A percentile compares a stretch with the other conserved stretches of the same genome.
Conservation (phyloP, 2,329 filamentous ascomycete genomes). For the Fusarium papillatum region DNA sequence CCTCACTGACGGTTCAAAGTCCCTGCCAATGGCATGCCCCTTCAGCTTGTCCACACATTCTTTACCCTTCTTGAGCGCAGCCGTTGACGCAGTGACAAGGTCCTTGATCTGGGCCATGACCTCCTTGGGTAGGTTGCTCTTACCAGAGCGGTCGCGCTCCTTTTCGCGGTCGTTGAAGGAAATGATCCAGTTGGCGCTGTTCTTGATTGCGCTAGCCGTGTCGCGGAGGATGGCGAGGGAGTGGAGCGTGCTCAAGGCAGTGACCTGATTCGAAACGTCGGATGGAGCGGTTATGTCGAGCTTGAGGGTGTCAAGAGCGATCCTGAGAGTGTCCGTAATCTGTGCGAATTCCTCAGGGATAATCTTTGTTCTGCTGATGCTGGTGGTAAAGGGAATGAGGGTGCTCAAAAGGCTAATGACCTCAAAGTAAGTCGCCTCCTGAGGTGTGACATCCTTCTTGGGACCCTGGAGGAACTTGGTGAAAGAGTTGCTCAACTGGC, state of each 20-base stretch:
- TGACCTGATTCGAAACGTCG: constrained; percentile 33
- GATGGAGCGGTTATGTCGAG: constrained; percentile 26
- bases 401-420: constrained; percentile 56
- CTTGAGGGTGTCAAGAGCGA: constrained; percentile 31
- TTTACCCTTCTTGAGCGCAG: constrained; percentile 50
- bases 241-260: constrained; percentile 51
- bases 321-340: constrained; percentile 38
- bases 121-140: constrained; percentile 54
- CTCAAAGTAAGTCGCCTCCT: constrained; percentile 61
- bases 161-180: constrained; percentile 54
- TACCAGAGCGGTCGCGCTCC: constrained; percentile 55
- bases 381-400: constrained; percentile 47
- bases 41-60: constrained; percentile 46
- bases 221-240: constrained; percentile 54
- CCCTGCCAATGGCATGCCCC: constrained; percentile 42
- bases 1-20: constrained; percentile 44
- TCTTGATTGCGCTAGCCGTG: constrained; percentile 49
- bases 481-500: constrained; percentile 58
- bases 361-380: constrained; percentile 40
- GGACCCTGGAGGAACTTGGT: constrained; percentile 52
- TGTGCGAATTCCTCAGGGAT: constrained; percentile 43
- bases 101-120: constrained; percentile 50
- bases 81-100: constrained; percentile 47
- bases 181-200: constrained; percentile 50
- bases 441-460: constrained; percentile 51